Percentiles rank a stretch among this genome's conserved stretches.
These are phyloP conservation scores for Geotrichum reessii DNA, from an alignment of 1,139 yeast genomes.

Conservation along the genomic window DNA sequence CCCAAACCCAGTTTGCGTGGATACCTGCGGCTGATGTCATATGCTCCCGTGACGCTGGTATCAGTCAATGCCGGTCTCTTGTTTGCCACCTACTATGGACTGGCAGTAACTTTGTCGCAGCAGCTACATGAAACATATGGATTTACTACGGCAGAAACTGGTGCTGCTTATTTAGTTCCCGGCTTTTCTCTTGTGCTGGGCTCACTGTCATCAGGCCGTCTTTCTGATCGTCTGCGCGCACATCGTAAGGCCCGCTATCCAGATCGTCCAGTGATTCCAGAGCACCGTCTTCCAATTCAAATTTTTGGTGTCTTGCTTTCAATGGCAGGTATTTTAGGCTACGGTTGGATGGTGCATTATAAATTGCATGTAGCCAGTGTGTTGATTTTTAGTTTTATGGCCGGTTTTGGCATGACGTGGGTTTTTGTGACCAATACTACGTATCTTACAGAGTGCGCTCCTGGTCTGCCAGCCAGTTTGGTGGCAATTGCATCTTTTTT, in stretches of 20 bases:
- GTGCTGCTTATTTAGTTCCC: conserved; percentile 51
- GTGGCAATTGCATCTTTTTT: conserved; percentile 54
- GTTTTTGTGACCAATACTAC: conserved; percentile 55
- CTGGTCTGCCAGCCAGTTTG: conserved; percentile 50
- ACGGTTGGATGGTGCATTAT: conserved; percentile 50
- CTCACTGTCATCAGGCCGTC: conserved; percentile 47
- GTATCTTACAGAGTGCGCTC: conserved; percentile 49
- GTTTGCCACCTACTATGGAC: conserved; percentile 53
- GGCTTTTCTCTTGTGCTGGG: conserved; percentile 43
- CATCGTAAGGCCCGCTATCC: conserved; percentile 31
- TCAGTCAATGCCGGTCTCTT: conserved; percentile 48
- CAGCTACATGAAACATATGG: conserved; percentile 40
- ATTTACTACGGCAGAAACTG: conserved; percentile 38
- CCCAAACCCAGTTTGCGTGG: conserved; percentile 44
- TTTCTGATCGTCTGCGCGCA: conserved; percentile 43
- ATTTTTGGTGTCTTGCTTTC: conserved; percentile 44
- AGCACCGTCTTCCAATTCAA: conserved; percentile 45
- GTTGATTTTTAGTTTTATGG: conserved; percentile 43
- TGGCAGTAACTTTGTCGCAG: conserved; percentile 48
- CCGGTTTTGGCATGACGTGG: conserved; percentile 57
- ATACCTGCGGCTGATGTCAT: conserved; percentile 40
- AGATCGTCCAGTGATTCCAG: conserved; percentile 39
- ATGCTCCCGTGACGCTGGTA: conserved; percentile 45
- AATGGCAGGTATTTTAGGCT: conserved; percentile 46
- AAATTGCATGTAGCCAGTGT: conserved; percentile 43